A percentile compares a stretch with the other conserved stretches of the same genome.
Conservation (phyloP, 768 basidiomycete genomes). For the Tricholomella constricta region DNA sequence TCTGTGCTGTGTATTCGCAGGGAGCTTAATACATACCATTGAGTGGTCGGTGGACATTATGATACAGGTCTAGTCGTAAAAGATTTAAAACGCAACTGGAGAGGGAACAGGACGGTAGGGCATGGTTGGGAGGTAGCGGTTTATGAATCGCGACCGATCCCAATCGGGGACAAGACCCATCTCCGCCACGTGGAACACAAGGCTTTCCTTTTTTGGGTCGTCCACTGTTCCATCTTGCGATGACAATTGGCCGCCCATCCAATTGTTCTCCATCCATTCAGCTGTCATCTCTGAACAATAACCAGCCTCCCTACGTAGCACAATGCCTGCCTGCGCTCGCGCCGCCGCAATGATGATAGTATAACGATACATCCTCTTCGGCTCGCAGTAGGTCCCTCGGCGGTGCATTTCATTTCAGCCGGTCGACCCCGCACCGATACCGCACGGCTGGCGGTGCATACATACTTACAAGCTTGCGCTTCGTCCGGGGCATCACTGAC, state of each 20-base stretch:
- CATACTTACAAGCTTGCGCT: too few relatives aligned
- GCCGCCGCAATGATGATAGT: neutral
- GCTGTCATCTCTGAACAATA: constrained; percentile 11
- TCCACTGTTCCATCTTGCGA: too few relatives aligned
- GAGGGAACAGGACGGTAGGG: constrained; percentile 8
- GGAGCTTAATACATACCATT: constrained; percentile 26
- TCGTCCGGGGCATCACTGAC: too few relatives aligned
- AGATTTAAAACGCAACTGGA: neutral
- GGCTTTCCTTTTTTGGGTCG: constrained; percentile 27
- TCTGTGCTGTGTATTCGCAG: constrained; percentile 5
- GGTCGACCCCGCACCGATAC: neutral
- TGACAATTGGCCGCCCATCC: too few relatives aligned
- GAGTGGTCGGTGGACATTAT: constrained; percentile 42
- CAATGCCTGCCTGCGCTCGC: constrained; percentile 1
- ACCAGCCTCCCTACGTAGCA: constrained; percentile 10
- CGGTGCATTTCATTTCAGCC: neutral
- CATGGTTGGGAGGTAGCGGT: constrained; percentile 11
- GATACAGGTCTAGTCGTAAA: constrained; percentile 3
- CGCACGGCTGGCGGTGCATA: neutral
- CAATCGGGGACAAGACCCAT: constrained; percentile 29
- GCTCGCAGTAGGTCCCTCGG: too few relatives aligned
- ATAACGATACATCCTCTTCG: constrained; percentile 1
- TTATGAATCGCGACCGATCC: constrained; percentile 20
- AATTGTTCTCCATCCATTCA: constrained; percentile 26
- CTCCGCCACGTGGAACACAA: constrained; percentile 33